Base-by-base conservation (phyloP, 2,329 filamentous ascomycete species). In the Dothistroma septosporum region DNA sequence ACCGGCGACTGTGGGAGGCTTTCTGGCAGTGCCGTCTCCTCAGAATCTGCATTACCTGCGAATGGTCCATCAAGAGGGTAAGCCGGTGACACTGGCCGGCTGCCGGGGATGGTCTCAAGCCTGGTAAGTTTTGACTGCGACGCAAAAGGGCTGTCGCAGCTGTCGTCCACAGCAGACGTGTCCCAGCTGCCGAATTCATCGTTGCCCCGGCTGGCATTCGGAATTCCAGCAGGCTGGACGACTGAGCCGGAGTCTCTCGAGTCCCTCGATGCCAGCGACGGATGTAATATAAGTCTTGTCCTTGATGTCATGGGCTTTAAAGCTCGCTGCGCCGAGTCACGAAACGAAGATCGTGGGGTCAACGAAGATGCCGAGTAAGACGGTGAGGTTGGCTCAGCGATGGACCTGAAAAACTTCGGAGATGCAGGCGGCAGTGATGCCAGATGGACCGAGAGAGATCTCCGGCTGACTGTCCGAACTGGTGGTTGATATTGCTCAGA, bases 121-220 rank as follows among this genome's bases (percentile, higher is more conserved):
- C 83, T 70, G 49, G 78, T 78, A 14, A 77, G 77, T 24, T 80
- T 78, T 11, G 79, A 46, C 24, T 61, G 61, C 10, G 60, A 75
- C 56, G 82, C 82, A 55, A 85, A 70, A 1, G 86, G 81, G 2
- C 81, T 80, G 66, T 87, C 83, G 31, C 85, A 81, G 66, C 81
- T 83, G 64, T 87, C 83, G 2, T 83, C 87, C 1, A 90, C 85
- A 0, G 80, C 79, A 0, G 87, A 89, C 0, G 87, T 90, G 69
- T 91, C 88, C 89, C 89, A 91, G 2, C 83, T 86, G 68, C 91
- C 88, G 68, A 91, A 91, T 1, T 84, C 83, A 62, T 89, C 86
- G 2, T 75, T 72, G 33, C 76, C 76, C 28, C 76, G 72, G 19
- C 71, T 62, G n/a, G 70, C 73, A 47, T 76, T 73, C 22, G 75